Evolutionary conservation across 306 rosid species (phyloP).

Genomic region (Lablab purpureus): DNA sequence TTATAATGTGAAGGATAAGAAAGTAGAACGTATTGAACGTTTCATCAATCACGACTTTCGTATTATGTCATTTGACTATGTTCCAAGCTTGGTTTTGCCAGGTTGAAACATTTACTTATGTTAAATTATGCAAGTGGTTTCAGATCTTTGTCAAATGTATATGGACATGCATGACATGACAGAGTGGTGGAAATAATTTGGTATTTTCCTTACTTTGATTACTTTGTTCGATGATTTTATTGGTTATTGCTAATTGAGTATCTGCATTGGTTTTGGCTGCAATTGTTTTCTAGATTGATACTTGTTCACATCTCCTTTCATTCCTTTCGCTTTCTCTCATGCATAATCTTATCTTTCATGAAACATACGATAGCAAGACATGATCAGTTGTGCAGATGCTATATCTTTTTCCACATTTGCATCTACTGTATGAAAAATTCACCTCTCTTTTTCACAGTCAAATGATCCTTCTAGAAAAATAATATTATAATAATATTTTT

Average conservation of each 20-base stretch:
- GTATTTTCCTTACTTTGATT: too few species aligned
- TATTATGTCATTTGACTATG: background rate
- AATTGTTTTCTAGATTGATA: too few species aligned
- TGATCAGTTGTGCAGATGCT: too few species aligned
- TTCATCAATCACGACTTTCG: background rate
- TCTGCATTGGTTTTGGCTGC: background rate
- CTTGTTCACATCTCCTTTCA: background rate
- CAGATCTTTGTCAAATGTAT: background rate
- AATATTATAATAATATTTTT: too few species aligned
- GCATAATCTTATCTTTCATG: too few species aligned
- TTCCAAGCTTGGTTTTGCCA: background rate
- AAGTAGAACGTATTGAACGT: background rate
- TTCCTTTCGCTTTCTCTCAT: background rate
- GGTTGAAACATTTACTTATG: background rate
- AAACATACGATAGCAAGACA: too few species aligned
- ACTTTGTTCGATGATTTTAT: background rate
- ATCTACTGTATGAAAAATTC: too few species aligned
- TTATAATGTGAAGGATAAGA: background rate
- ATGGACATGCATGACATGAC: too few species aligned
- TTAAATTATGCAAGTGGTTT: background rate
- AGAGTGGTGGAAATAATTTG: too few species aligned
- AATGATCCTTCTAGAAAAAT: too few species aligned
- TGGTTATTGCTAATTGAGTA: background rate
- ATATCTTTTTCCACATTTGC: too few species aligned
- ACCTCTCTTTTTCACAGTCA: too few species aligned